Base-by-base conservation (phyloP, 371 early-diverging fungal species). In the Rhizopus microsporus region DNA sequence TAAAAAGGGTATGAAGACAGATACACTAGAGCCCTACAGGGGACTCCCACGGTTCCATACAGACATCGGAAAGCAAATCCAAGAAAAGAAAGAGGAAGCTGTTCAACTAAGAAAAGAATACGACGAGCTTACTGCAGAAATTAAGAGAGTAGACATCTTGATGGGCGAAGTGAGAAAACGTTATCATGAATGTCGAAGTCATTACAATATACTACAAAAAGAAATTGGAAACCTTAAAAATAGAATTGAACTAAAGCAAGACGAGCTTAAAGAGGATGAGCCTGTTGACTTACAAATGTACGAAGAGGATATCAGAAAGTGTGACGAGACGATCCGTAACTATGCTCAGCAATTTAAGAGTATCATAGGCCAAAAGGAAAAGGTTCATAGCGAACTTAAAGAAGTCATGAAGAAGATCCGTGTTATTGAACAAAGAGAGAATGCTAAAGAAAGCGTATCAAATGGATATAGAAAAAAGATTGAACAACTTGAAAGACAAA, bases 281-380 rank as follows among this genome's bases (percentile, higher is more conserved):
- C 88, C 91, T 6, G 77, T 79, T 9, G 81, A 85, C 61, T 72
- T 91, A 34, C 72, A 75, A 0, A 75, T 81, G 7, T 74, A 81
- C 49, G 75, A 81, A 51, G 80, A 78, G 23, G 73, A 71, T 35
- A 82, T 66, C 40, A 37, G 53, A 52, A 54, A 63, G 8, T 54
- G 44, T 9, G 60, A 65, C 0, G 46, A 55, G 12, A 52, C 63
- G 30, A 54, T 67, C 5, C 38, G 57, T 7, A 33, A 16, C 3
- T 35, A 58, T 3, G 47, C 42, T 10, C 34, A 47, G 8, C 66
- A 69, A 16, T 75, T 69, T 33, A 3, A 23, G 1, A 49, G 15
- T 29, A 47, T 69, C 13, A 51, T 39, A 6, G 12, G 38, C 17
- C 43, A 58, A 29, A 40, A 63, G 7, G 16, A 45, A 6, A 45